Conservation (phyloP, 2,329 filamentous ascomycete species). For the Fusarium sp. region DNA sequence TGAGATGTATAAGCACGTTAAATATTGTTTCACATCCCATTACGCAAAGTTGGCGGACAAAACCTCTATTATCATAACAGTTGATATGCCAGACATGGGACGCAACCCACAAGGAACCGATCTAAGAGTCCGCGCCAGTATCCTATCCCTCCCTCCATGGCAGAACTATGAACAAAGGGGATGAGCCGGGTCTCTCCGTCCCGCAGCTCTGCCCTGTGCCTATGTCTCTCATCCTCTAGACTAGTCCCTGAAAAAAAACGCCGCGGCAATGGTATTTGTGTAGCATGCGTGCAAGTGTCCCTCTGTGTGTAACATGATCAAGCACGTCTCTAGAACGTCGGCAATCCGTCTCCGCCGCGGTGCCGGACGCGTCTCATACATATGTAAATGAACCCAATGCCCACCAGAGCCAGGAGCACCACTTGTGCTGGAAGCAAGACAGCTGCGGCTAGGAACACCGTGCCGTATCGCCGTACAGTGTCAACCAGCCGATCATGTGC, state of each 20-base stretch:
- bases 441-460: conserved; percentile 54
- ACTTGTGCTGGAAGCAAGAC: conserved; percentile 60
- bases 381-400: conserved; percentile 53
- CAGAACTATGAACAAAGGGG: conserved; percentile 8
- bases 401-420: conserved; percentile 49
- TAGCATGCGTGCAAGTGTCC: conserved; percentile 23
- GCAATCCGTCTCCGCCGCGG: conserved; percentile 31
- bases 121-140: conserved; percentile 27
- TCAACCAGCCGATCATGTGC: conserved; percentile 53
- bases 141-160: conserved; percentile 8
- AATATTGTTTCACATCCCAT: not conserved
- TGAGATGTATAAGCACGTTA: not conserved
- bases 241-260: conserved; percentile 44
- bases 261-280: conserved; percentile 43
- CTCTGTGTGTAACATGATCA: conserved; percentile 17
- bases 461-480: conserved; percentile 55
- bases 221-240: conserved; percentile 28
- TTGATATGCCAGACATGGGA: conserved; percentile 23
- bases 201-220: conserved; percentile 7
- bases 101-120: conserved; percentile 23
- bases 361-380: conserved; percentile 47
- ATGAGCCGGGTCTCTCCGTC: conserved; percentile 6
- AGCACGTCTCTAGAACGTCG: conserved; percentile 40
- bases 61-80: conserved; percentile 36
- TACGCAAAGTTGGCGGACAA: not conserved